phyloP scores from a whole-genome alignment of 2,329 filamentous ascomycete species.

The Hirsutella rhossiliensis region DNA sequence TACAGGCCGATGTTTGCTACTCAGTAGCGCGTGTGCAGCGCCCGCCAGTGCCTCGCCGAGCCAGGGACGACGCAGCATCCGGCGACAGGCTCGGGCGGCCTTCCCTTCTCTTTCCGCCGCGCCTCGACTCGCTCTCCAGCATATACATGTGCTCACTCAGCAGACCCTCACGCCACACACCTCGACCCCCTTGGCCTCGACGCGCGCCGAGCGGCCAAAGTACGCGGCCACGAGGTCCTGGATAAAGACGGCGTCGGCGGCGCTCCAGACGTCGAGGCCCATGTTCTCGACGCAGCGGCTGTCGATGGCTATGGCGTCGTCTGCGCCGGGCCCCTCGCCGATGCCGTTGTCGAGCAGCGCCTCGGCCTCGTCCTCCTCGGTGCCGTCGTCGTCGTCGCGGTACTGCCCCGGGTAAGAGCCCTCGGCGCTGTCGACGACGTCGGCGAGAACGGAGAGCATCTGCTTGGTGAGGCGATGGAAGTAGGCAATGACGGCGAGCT shows the following conservation, averaged over 20 bases:
- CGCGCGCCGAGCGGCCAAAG: constrained; percentile 50
- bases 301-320: constrained; percentile 32
- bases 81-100: too few relatives aligned
- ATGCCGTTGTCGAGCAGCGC: constrained; percentile 12
- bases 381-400: constrained; percentile 23
- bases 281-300: constrained; percentile 56
- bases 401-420: constrained; percentile 24
- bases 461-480: constrained; percentile 65
- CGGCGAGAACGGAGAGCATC: constrained; percentile 49
- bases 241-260: constrained; percentile 56
- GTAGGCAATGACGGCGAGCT: constrained; percentile 67
- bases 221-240: constrained; percentile 49
- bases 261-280: constrained; percentile 71
- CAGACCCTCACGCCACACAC: constrained; percentile 65
- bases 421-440: constrained; percentile 41
- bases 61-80: too few relatives aligned
- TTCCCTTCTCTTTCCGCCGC: too few relatives aligned
- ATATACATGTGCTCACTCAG: constrained; percentile 16
- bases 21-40: too few relatives aligned
- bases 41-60: too few relatives aligned
- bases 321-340: constrained; percentile 11
- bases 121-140: background rate
- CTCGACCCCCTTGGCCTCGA: constrained; percentile 58
- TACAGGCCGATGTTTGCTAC: too few relatives aligned
- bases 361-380: constrained; percentile 16